phyloP scores from a whole-genome alignment of 202 grass and related monocot genomes.

The Cymbopogon flexuosus region DNA sequence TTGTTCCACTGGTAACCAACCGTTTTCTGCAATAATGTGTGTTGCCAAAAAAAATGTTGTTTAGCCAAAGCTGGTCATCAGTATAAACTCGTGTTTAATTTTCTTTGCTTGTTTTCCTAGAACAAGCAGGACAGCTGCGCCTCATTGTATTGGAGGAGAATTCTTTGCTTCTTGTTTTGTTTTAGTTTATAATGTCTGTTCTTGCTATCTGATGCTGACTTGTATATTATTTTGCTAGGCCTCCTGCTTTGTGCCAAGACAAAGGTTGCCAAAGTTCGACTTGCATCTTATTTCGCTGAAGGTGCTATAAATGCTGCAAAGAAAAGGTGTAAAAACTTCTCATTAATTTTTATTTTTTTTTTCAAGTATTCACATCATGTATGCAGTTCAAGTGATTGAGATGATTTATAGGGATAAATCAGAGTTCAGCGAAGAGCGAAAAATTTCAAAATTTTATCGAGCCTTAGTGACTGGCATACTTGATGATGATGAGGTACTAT shows the following conservation, averaged over 20 bases:
- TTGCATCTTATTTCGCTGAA: conserved; percentile 90
- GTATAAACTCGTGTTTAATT: too few relatives aligned
- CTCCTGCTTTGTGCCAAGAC: conserved; percentile 92
- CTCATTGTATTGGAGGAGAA: too few relatives aligned
- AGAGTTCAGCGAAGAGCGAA: conserved; percentile 39
- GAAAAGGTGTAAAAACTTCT: conserved; percentile 40
- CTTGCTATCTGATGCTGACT: conserved; percentile 10
- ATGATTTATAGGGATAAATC: conserved; percentile 51
- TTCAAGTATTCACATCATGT: not conserved
- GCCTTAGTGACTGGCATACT: conserved; percentile 64
- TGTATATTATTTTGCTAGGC: conserved; percentile 40
- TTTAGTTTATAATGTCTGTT: conserved; percentile 1
- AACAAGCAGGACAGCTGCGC: too few relatives aligned
- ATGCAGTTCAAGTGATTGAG: conserved; percentile 27
- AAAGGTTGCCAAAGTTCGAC: conserved; percentile 68
- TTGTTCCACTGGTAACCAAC: too few relatives aligned
- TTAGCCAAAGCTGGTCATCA: too few relatives aligned
- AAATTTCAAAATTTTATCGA: conserved; percentile 93
- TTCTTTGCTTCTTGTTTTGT: not conserved
- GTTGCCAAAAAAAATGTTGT: not conserved
- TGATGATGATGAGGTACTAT: conserved; percentile 65
- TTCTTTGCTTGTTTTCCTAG: too few relatives aligned
- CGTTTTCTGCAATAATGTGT: not conserved
- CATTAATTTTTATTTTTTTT: not conserved
- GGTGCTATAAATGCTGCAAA: conserved; percentile 48